Evolutionary conservation across 2,329 filamentous ascomycete species (phyloP).

Genomic region (Arthrinium phaeospermum): DNA sequence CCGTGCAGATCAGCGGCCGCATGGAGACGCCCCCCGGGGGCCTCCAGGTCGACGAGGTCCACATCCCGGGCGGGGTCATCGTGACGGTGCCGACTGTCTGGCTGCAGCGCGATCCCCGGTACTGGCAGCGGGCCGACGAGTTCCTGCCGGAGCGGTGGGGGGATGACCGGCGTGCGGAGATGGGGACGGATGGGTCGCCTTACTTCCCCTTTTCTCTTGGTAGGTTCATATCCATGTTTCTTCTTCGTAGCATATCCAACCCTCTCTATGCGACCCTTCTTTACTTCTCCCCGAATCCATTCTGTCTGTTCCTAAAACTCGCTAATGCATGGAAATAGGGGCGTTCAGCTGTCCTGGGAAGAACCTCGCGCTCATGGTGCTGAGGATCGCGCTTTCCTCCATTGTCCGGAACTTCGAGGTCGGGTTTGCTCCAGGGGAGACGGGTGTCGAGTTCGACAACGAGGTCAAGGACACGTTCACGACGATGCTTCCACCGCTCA

Average conservation of each 20-base stretch:
- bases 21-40: conserved; percentile 45
- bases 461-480: conserved; percentile 29
- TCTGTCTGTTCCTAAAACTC: background rate
- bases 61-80: conserved; percentile 39
- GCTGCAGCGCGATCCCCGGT: conserved; percentile 34
- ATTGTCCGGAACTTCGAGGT: conserved; percentile 30
- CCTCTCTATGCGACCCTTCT: background rate
- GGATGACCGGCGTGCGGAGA: conserved; percentile 27
- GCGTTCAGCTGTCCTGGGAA: conserved; percentile 32
- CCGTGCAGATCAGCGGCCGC: conserved; percentile 40
- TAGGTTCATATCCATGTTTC: conserved; percentile 5
- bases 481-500: conserved; percentile 25
- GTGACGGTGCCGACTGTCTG: conserved; percentile 31
- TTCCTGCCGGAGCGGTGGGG: conserved; percentile 35
- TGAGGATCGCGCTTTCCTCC: conserved; percentile 28
- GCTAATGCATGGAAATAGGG: conserved; percentile 21
- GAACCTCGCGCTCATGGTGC: conserved; percentile 29
- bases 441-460: conserved; percentile 30
- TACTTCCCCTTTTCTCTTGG: conserved; percentile 32
- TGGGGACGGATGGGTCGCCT: conserved; percentile 30
- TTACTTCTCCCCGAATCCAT: too few species aligned
- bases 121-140: conserved; percentile 27
- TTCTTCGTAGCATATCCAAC: too few species aligned
- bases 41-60: conserved; percentile 37
- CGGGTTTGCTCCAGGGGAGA: conserved; percentile 31